phyloP scores from a whole-genome alignment of 768 basidiomycete species.

The Boletus edulis region DNA sequence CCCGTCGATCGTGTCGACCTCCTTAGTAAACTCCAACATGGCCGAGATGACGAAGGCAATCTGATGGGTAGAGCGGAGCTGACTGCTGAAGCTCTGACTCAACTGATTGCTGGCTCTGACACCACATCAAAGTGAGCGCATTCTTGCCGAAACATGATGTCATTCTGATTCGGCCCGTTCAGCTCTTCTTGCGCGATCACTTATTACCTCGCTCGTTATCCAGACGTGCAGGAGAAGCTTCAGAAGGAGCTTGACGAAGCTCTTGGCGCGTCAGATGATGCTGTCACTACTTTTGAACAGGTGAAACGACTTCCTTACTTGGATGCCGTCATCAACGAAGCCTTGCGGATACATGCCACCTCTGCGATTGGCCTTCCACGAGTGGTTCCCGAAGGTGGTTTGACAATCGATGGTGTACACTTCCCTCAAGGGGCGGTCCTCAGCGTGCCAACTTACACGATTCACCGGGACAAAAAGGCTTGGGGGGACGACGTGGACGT shows the following conservation, averaged over 20 bases:
- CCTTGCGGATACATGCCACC: constrained; percentile 80
- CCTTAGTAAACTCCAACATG: constrained; percentile 75
- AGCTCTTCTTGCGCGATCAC: constrained; percentile 90
- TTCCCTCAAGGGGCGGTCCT: constrained; percentile 78
- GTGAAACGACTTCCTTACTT: constrained; percentile 77
- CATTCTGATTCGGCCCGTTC: constrained; percentile 1
- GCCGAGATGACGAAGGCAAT: constrained; percentile 74
- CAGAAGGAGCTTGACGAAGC: constrained; percentile 71
- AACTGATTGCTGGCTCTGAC: constrained; percentile 87
- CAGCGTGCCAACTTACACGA: constrained; percentile 79
- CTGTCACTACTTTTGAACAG: constrained; percentile 59
- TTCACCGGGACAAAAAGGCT: constrained; percentile 65
- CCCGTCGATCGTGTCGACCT: constrained; percentile 78
- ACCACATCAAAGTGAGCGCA: constrained; percentile 83
- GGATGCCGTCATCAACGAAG: constrained; percentile 86
- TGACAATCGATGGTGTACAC: constrained; percentile 47
- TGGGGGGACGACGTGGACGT: constrained; percentile 80
- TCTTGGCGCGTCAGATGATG: constrained; percentile 56
- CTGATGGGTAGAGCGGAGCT: constrained; percentile 79
- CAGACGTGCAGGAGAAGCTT: constrained; percentile 61
- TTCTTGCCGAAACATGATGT: neutral
- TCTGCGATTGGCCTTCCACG: constrained; percentile 83
- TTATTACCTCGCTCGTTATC: constrained; percentile 76
- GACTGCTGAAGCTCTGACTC: constrained; percentile 84
- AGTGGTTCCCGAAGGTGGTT: constrained; percentile 69